Evolutionary conservation across 2,329 filamentous ascomycete genomes (phyloP).

Genomic region (Trichoderma lentiforme): DNA sequence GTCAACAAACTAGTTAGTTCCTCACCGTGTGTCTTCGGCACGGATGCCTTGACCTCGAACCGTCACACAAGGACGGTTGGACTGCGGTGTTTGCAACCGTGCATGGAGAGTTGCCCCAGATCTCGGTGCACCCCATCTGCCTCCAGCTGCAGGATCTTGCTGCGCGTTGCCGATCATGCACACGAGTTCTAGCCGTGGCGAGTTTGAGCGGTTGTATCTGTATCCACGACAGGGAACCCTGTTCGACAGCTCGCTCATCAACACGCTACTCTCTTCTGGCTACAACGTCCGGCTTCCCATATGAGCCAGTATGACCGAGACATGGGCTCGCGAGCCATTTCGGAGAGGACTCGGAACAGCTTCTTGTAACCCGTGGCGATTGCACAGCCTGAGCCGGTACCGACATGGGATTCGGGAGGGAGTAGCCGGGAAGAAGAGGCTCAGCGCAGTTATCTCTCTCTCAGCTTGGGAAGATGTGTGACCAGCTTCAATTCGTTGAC

Average conservation of each 20-base stretch:
- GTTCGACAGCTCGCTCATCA: not conserved
- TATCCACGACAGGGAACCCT: not conserved
- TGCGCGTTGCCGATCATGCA: not conserved
- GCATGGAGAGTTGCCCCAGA: not conserved
- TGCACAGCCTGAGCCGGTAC: not conserved
- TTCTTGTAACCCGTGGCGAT: not conserved
- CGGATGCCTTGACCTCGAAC: not conserved
- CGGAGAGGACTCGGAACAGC: not conserved
- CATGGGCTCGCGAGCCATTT: slow-evolving; percentile 5
- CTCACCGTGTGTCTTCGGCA: not conserved
- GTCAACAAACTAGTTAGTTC: not conserved
- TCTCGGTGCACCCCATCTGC: not conserved
- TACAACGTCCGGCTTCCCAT: not conserved
- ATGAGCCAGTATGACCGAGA: slow-evolving; percentile 7
- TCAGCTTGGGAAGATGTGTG: slow-evolving; percentile 9
- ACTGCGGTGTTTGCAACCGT: not conserved
- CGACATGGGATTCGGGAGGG: slow-evolving; percentile 12
- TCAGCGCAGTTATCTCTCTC: slow-evolving; percentile 6
- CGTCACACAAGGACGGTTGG: slow-evolving; percentile 3
- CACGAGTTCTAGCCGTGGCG: not conserved
- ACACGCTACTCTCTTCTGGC: not conserved
- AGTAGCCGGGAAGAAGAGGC: slow-evolving; percentile 17
- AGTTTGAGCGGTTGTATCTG: not conserved
- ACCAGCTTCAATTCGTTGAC: not conserved
- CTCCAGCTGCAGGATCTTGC: slow-evolving; percentile 8